phyloP scores from a whole-genome alignment of 2,329 filamentous ascomycete species.

The Colletotrichum somersetense region DNA sequence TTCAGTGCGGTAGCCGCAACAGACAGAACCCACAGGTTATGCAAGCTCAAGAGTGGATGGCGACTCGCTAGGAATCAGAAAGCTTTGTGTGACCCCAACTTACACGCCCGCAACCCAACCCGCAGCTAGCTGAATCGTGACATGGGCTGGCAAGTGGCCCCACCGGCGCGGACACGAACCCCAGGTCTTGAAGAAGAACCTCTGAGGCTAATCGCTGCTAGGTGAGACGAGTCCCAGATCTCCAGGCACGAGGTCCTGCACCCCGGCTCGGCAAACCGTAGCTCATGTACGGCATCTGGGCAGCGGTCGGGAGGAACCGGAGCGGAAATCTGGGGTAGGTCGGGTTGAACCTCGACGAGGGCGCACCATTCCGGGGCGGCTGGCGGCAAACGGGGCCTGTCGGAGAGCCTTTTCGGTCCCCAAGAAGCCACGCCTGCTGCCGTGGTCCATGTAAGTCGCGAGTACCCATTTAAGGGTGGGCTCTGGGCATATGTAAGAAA shows the following conservation, averaged over 20 bases:
- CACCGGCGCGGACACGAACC: slow-evolving; percentile 28
- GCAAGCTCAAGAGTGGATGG: slow-evolving; percentile 20
- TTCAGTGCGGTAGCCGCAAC: slow-evolving; percentile 14
- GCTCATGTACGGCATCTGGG: slow-evolving; percentile 39
- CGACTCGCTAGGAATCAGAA: slow-evolving; percentile 11
- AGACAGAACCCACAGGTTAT: slow-evolving; percentile 21
- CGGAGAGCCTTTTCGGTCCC: slow-evolving; percentile 15
- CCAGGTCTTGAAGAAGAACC: slow-evolving; percentile 31
- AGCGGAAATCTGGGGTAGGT: slow-evolving; percentile 41
- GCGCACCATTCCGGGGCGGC: slow-evolving; percentile 40
- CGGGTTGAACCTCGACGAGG: slow-evolving; percentile 41
- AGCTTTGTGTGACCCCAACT: slow-evolving; percentile 19
- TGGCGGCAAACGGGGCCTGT: slow-evolving; percentile 40
- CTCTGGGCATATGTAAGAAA: slow-evolving; percentile 7
- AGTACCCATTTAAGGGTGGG: slow-evolving; percentile 36
- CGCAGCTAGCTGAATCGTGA: slow-evolving; percentile 14
- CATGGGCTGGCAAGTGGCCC: slow-evolving; percentile 29
- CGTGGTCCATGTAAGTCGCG: slow-evolving; percentile 36
- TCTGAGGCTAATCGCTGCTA: slow-evolving; percentile 34
- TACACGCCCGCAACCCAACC: slow-evolving; percentile 30
- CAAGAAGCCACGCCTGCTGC: slow-evolving; percentile 26
- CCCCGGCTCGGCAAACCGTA: slow-evolving; percentile 39
- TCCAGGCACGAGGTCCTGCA: slow-evolving; percentile 38
- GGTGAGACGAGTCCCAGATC: slow-evolving; percentile 40
- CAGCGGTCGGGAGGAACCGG: slow-evolving; percentile 40